A percentile compares a stretch with the other conserved stretches of the same genome.
Conservation (phyloP, 495 filamentous ascomycete species). For the Aspergillus carlsbadensis region DNA sequence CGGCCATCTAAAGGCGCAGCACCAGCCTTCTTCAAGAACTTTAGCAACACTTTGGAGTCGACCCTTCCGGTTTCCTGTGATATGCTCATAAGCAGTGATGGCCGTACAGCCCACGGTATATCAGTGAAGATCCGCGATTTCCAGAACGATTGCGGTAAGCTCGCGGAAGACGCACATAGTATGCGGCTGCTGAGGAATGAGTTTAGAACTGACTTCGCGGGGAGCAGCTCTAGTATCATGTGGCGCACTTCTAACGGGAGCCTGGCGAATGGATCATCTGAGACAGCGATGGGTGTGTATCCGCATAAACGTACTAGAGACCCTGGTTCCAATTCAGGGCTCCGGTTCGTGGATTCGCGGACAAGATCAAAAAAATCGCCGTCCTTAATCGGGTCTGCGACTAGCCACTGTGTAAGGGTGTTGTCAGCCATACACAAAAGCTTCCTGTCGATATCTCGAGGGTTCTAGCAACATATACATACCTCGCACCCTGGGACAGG, state of each 20-base stretch:
- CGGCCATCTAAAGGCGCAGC: neutral
- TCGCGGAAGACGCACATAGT: neutral
- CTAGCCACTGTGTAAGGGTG: neutral
- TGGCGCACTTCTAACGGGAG: neutral
- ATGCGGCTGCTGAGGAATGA: neutral
- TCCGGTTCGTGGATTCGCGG: neutral
- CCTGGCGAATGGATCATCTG: neutral
- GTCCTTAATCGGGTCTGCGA: neutral
- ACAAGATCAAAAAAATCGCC: neutral
- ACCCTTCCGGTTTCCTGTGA: neutral
- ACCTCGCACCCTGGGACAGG: conserved; percentile 5
- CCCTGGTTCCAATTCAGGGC: neutral
- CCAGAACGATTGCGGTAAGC: neutral
- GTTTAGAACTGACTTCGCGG: neutral
- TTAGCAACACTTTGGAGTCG: neutral
- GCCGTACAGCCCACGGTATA: neutral
- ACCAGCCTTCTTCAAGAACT: neutral
- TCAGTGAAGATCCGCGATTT: neutral
- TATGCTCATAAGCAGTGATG: neutral
- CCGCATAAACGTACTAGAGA: neutral
- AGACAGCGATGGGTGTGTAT: neutral
- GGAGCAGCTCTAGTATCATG: conserved; percentile 3
- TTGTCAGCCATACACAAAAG: neutral
- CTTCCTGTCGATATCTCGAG: neutral
- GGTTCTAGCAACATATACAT: neutral